Base-by-base conservation (phyloP, 306 rosid genomes). In the Trifolium fragiferum region DNA sequence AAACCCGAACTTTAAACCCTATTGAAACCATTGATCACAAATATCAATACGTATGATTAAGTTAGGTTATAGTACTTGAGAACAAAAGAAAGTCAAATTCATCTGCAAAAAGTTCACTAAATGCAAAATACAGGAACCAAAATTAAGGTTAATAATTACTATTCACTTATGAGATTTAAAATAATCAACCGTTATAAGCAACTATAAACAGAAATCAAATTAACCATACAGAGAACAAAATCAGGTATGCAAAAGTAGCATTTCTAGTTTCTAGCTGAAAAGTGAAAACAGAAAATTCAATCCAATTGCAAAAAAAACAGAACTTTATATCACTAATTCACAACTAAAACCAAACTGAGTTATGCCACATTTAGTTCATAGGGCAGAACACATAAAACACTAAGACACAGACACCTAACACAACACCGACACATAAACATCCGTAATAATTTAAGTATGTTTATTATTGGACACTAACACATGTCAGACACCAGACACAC, bases 271-370 rank as follows among this genome's bases (percentile, higher is more conserved):
- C 41, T 10, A 64, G 47, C 57, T 57, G 54, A 44, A 57, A 66
- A 66, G 47, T 18, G 66, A 74, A 46, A 79, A 66, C 64, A 49
- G 41, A 68, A 53, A 21, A 6, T 21, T 70, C 5, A 70, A n/a
- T 33, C 38, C 58, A 55, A 50, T 10, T 20, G 23, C 19, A 41
- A 25, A 38, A 25, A 38, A 38, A 19, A 2, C 18, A 25, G 6
- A 76, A 72, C 73, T 77, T 32, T 11, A 66, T 58, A 47, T 65
- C 38, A 25, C 63, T 12, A 38, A 50, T 5, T 33, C 71, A 60
- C 30, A 77, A 60, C 19, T 6, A 2, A 14, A 60, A 60, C n/a
- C 33, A 73, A 59, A 21, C 16, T 0, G 15, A 25, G 15, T 55
- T 20, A 5, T 21, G 62, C 19, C 25, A 51, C 11, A 51, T 51